Evolutionary conservation across 202 grass and related monocot genomes (phyloP), one percentile per base, ranked within the genome.

Genomic region (Musa balbisiana): DNA sequence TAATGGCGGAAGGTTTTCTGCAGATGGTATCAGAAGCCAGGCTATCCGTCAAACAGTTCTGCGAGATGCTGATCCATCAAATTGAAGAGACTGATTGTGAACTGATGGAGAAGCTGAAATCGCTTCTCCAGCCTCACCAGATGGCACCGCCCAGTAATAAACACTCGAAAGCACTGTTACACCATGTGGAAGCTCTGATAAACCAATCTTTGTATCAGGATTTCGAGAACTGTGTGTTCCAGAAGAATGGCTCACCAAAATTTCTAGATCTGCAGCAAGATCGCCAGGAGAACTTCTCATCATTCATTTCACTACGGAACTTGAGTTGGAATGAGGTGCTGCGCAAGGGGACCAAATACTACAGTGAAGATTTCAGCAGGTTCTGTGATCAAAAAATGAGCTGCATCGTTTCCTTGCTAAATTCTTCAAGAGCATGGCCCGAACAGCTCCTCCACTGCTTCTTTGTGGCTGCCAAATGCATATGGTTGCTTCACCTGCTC

Each of bases 371-470:
- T 53, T 87, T 99, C 62, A 90, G 91, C 74, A 88, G 78, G 12
- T 99, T 99, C 77, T 99, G 95, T 3, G 95, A 99, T 75, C 87
- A 94, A 65, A 99, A 99, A 79, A 99, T 92, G 95, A 99, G 91
- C 81, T 87, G 88, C 83, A 87, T 99, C 10, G 84, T 92, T 66
- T 84, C 95, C 13, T 83, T 78, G n/a, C 83, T 99, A 64, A 91
- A 84, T 79, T 99, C 91, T 91, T 90, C 89, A 0, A 80, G 81
- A 80, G 85, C 95, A 0, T 99, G 95, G 95, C 88, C 89, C 0
- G 95, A 99, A 82, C 91, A 99, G 83, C 81, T 99, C 14, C 89
- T 99, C 60, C 88, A 94, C 74, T 92, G 87, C 75, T 99, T 99
- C 74, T 99, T 99, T 15, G 95, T 99, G 11, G 87, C 91, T 26